Evolutionary conservation across 305 asterid species (phyloP), one percentile per base, ranked within the genome.

Genomic region (Andrographis paniculata): DNA sequence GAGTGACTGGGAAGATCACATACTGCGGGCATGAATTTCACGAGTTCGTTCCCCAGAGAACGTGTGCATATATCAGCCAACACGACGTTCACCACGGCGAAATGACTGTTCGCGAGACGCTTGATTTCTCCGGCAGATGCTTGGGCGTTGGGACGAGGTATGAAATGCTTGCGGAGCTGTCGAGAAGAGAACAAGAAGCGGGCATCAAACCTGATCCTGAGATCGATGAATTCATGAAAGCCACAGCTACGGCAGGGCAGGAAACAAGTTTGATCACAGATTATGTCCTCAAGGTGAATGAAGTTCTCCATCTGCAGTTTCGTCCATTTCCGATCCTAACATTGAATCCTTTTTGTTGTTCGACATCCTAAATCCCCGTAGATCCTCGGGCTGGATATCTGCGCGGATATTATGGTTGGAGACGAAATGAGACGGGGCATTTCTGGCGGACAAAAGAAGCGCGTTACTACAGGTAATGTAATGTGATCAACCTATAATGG

Each of bases 31-130:
- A 71, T 4, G 70, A 66, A 20, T 54, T 71, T 13, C 60, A 59
- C 2, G 77, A 71, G n/a, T 71, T 71, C 19, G 68, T 66, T 22
- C 74, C 78, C 6, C 89, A 77, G 58, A 77, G 92, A 63, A 86
- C 94, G 4, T 64, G 94, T 60, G 94, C 94, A 44, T 86, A 82
- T 49, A 86, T 86, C 43, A 71, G 74, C 48, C 74, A 71, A 43
- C 66, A 71, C 20, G 74, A 67, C 45, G 68, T 71, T 63, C 78
- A 67, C 53, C 39, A 66, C 14, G 70, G 73, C 20, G 78, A 71
- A 43, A 59, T 71, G 74, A 71, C 74, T 0, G 71, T 71, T 23
- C 65, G 74, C 9, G 78, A 71, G 45, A 71, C 74, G 0, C 42
- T 71, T 6, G 74, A 67, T 59, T 71, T 71, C 58, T 71, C 78